phyloP scores from a whole-genome alignment of 1,284 basidiomycete species.

The Porogramme epimiltina region DNA sequence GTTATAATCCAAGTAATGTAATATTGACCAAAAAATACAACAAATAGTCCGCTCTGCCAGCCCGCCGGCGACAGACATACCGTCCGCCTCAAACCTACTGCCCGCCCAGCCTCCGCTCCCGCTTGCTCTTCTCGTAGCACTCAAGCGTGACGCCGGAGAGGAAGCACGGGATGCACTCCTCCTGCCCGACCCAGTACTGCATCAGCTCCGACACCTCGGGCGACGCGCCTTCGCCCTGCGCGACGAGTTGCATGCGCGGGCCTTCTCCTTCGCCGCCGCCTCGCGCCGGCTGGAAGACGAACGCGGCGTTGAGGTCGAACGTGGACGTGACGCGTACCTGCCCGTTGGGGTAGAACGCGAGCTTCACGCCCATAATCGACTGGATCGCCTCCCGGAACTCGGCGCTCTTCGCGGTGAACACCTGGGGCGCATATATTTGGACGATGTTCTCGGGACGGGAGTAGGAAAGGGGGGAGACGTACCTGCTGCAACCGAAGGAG shows the following conservation, averaged over 20 bases:
- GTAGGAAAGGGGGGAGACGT: slow-evolving; percentile 3
- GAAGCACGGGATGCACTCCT: slow-evolving; percentile 76
- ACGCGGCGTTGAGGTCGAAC: slow-evolving; percentile 71
- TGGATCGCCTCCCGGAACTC: slow-evolving; percentile 84
- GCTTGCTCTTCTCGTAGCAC: slow-evolving; percentile 57
- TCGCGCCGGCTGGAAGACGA: slow-evolving; percentile 67
- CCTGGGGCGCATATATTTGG: slow-evolving; percentile 34
- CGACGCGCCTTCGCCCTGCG: slow-evolving; percentile 67
- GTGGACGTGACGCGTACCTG: slow-evolving; percentile 82
- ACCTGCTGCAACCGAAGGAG: slow-evolving; percentile 74
- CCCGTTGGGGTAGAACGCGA: slow-evolving; percentile 83
- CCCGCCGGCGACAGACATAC: neutral
- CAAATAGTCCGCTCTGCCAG: neutral
- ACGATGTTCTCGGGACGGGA: neutral
- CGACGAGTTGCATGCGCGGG: slow-evolving; percentile 68
- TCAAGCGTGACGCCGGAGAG: slow-evolving; percentile 75
- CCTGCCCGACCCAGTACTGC: slow-evolving; percentile 72
- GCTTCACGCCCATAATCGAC: slow-evolving; percentile 81
- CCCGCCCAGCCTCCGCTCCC: slow-evolving; percentile 3
- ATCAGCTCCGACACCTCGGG: slow-evolving; percentile 68
- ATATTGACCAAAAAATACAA: neutral
- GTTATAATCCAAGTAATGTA: neutral
- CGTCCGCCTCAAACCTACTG: neutral
- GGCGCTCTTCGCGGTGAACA: slow-evolving; percentile 73
- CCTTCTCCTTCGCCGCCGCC: slow-evolving; percentile 36